Evolutionary conservation across 805 yeast species (phyloP).

Genomic region (Lipomyces starkeyi): DNA sequence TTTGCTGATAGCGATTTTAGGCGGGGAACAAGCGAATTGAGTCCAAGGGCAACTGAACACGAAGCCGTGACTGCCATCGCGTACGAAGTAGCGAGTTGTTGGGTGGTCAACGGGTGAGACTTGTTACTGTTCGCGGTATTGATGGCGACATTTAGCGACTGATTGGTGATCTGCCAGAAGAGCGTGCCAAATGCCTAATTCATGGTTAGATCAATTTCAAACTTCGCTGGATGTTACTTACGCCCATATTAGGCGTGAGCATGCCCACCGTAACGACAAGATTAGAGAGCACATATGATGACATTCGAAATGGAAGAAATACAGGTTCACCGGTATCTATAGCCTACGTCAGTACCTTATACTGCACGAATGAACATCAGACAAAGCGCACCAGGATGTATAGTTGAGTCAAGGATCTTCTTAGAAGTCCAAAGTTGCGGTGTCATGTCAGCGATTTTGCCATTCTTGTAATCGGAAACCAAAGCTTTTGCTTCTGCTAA

Average conservation of each 20-base stretch:
- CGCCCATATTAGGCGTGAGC: slow-evolving; percentile 91
- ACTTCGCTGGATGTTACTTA: slow-evolving; percentile 8
- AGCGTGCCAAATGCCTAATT: slow-evolving; percentile 74
- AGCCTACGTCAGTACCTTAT: neutral
- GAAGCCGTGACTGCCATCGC: slow-evolving; percentile 90
- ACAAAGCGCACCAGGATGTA: slow-evolving; percentile 65
- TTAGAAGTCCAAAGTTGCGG: slow-evolving; percentile 91
- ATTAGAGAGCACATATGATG: slow-evolving; percentile 90
- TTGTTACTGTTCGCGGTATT: slow-evolving; percentile 96
- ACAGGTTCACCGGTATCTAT: slow-evolving; percentile 91
- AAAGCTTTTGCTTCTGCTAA: slow-evolving; percentile 67
- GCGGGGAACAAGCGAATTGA: slow-evolving; percentile 88
- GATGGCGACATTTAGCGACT: slow-evolving; percentile 94
- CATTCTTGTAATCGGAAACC: slow-evolving; percentile 75
- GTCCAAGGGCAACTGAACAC: slow-evolving; percentile 93
- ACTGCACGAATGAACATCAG: neutral
- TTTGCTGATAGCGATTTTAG: slow-evolving; percentile 70
- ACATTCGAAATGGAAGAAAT: slow-evolving; percentile 93
- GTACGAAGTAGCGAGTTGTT: slow-evolving; percentile 79
- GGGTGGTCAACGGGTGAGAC: slow-evolving; percentile 83
- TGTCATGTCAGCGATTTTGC: slow-evolving; percentile 65
- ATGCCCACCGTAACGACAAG: slow-evolving; percentile 95
- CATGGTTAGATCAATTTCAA: slow-evolving; percentile 3
- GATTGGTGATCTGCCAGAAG: slow-evolving; percentile 98
- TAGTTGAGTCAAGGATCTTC: slow-evolving; percentile 83